Conservation (phyloP, 306 rosid species). For the Citrullus mucosospermus region DNA sequence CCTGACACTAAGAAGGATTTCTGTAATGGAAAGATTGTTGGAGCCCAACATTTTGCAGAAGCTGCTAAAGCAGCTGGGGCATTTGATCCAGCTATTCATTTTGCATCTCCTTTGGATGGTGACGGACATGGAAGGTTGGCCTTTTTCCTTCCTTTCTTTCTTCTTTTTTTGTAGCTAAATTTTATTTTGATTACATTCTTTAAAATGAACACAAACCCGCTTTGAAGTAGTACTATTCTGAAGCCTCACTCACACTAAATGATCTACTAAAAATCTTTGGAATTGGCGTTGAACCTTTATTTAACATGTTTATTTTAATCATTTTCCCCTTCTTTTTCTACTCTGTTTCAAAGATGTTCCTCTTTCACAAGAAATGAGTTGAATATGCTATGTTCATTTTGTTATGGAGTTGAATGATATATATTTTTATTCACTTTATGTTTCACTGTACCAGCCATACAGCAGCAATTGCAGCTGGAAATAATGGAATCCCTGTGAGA, state of each 20-base stretch:
- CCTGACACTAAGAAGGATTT: constrained; percentile 66
- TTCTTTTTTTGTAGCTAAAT: neutral
- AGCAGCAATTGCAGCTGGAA: constrained; percentile 97
- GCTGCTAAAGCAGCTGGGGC: constrained; percentile 97
- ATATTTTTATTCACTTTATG: neutral
- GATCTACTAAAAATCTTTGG: neutral
- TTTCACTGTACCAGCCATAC: constrained; percentile 60
- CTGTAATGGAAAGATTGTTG: constrained; percentile 95
- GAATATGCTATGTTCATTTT: neutral
- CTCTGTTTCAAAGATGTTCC: neutral
- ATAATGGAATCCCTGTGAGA: constrained; percentile 94
- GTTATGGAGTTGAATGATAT: neutral
- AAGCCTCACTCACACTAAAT: neutral
- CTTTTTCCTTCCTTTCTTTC: neutral
- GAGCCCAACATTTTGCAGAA: constrained; percentile 96
- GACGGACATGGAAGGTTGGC: constrained; percentile 99
- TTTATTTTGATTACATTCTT: neutral
- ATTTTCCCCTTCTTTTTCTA: neutral
- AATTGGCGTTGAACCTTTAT: neutral
- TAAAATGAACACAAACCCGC: neutral
- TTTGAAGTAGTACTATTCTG: neutral
- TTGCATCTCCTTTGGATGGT: constrained; percentile 92
- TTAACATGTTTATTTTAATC: neutral
- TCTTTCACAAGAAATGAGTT: neutral
- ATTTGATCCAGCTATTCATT: constrained; percentile 83